Evolutionary conservation across 2,329 filamentous ascomycete genomes (phyloP).

Genomic region (Stagonosporopsis cucurbitacearum): DNA sequence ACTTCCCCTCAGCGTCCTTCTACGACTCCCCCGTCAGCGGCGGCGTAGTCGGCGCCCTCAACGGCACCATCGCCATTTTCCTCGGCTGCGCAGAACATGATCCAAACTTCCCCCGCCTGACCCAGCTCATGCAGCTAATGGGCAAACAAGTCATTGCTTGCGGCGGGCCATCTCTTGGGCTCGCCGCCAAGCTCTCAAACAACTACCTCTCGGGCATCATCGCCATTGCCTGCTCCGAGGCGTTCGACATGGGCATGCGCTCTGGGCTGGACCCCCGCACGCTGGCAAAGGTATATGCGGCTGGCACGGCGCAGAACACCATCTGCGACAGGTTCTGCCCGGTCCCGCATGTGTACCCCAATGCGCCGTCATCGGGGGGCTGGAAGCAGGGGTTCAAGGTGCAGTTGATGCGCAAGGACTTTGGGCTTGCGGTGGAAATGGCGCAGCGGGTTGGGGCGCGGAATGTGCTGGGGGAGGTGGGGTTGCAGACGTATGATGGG

Average conservation of each 20-base stretch:
- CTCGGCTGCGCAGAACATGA: conserved; percentile 57
- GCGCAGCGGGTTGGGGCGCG: conserved; percentile 60
- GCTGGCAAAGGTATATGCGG: conserved; percentile 59
- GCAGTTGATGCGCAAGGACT: conserved; percentile 66
- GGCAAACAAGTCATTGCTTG: conserved; percentile 63
- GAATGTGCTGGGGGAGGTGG: conserved; percentile 58
- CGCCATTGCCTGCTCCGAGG: conserved; percentile 64
- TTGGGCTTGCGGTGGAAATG: conserved; percentile 61
- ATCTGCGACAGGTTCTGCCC: conserved; percentile 61
- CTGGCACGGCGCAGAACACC: conserved; percentile 60
- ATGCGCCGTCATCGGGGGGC: conserved; percentile 57
- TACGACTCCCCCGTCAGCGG: conserved; percentile 63
- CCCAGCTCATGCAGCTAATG: conserved; percentile 58
- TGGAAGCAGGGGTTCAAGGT: conserved; percentile 65
- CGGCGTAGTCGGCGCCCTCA: conserved; percentile 60
- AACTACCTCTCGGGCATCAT: conserved; percentile 67
- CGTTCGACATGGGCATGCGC: conserved; percentile 66
- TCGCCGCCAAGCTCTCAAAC: conserved; percentile 66
- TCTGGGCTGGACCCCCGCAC: conserved; percentile 63
- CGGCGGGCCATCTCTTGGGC: conserved; percentile 61
- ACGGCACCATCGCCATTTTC: conserved; percentile 63
- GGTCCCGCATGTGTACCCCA: conserved; percentile 57
- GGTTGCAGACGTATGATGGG: conserved; percentile 59
- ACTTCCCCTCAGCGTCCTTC: conserved; percentile 54
- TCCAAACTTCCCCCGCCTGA: conserved; percentile 53